These are phyloP conservation scores for Malus orientalis DNA, from an alignment of 306 rosid species.

Conservation along the genomic window DNA sequence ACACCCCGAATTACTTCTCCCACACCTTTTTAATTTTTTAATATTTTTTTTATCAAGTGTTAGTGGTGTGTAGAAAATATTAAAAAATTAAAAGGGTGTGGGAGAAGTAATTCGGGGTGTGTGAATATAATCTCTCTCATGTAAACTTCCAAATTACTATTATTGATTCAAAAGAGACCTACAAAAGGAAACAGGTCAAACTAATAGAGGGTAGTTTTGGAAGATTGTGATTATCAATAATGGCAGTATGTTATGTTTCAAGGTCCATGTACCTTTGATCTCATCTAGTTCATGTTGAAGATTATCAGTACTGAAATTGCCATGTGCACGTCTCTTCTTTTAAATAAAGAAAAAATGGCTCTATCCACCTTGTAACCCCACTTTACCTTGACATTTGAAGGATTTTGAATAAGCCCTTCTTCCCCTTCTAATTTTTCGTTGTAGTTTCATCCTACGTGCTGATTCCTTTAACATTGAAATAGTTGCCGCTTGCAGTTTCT, in stretches of 20 bases:
- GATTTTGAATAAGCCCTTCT: neutral
- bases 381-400: neutral
- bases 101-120: too few species aligned
- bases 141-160: neutral
- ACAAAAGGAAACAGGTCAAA: too few species aligned
- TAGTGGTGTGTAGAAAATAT: too few species aligned
- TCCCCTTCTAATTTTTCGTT: too few species aligned
- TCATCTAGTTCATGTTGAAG: neutral
- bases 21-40: too few species aligned
- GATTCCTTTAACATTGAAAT: neutral
- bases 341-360: neutral
- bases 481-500: neutral
- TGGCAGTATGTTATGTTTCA: neutral
- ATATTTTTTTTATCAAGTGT: too few species aligned
- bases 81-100: too few species aligned
- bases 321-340: neutral
- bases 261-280: neutral
- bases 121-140: neutral
- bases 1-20: too few species aligned
- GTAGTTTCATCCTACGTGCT: neutral
- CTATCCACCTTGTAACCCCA: neutral
- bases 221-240: neutral
- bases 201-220: neutral
- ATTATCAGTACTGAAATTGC: neutral
- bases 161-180: neutral